A percentile compares a stretch with the other conserved stretches of the same genome.
These are phyloP conservation scores for Chloris gayana DNA, from an alignment of 176 grass and related monocot species.

Conservation along the genomic window DNA sequence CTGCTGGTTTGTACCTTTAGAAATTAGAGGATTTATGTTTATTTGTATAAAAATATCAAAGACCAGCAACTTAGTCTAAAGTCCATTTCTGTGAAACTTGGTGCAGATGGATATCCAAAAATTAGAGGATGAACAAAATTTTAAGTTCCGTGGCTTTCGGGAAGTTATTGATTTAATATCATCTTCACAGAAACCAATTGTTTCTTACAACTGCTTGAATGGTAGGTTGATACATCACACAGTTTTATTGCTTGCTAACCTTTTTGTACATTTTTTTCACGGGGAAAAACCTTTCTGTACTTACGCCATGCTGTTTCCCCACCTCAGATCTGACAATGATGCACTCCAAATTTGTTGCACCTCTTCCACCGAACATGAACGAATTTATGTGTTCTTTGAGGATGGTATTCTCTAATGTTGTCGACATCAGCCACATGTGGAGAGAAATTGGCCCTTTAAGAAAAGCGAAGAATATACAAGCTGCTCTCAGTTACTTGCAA, in stretches of 20 bases:
- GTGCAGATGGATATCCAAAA: slow-evolving; percentile 66
- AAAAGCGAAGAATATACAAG: slow-evolving; percentile 80
- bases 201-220: slow-evolving; percentile 82
- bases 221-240: slow-evolving; percentile 55
- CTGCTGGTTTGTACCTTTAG: slow-evolving; percentile 69
- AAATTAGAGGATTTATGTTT: slow-evolving; percentile 19
- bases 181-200: slow-evolving; percentile 77
- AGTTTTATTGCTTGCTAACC: not conserved
- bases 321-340: slow-evolving; percentile 87
- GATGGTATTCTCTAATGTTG: slow-evolving; percentile 77
- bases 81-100: not conserved
- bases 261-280: too few species aligned
- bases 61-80: slow-evolving; percentile 1
- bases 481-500: slow-evolving; percentile 76
- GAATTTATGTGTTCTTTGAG: slow-evolving; percentile 90
- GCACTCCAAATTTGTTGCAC: slow-evolving; percentile 81
- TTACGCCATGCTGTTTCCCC: not conserved
- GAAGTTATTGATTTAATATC: slow-evolving; percentile 94
- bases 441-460: slow-evolving; percentile 76
- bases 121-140: slow-evolving; percentile 70
- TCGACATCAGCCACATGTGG: slow-evolving; percentile 88
- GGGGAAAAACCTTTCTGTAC: too few species aligned
- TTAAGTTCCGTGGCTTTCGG: slow-evolving; percentile 79
- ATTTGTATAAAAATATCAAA: not conserved
- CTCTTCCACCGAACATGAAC: slow-evolving; percentile 62